A percentile compares a stretch with the other conserved stretches of the same genome.
phyloP scores from a whole-genome alignment of 1,284 basidiomycete genomes.

The Sparassis latifolia region DNA sequence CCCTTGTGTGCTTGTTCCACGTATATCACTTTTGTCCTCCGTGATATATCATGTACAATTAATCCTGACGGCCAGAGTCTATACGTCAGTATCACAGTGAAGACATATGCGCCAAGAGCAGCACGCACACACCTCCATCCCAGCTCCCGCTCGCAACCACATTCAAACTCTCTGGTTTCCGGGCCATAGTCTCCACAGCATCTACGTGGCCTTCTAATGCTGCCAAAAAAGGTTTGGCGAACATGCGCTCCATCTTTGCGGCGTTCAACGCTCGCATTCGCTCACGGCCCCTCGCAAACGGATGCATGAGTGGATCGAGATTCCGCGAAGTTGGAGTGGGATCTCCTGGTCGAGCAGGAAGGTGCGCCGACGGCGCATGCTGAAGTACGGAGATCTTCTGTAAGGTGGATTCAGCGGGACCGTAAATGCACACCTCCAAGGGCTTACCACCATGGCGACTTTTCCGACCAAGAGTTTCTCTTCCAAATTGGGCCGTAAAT shows the following conservation, averaged over 20 bases:
- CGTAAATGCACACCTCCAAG: not conserved
- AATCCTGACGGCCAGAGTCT: conserved; percentile 50
- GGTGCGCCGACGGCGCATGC: conserved; percentile 72
- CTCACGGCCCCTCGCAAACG: conserved; percentile 89
- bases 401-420: not conserved
- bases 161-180: conserved; percentile 73
- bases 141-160: conserved; percentile 92
- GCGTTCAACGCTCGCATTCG: conserved; percentile 93
- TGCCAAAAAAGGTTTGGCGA: conserved; percentile 93
- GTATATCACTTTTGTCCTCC: conserved; percentile 59
- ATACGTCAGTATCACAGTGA: not conserved
- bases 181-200: conserved; percentile 86
- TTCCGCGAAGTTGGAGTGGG: conserved; percentile 88
- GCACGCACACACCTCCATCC: conserved; percentile 74
- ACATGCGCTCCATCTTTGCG: conserved; percentile 94
- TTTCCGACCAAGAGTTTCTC: no score
- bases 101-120: conserved; percentile 1
- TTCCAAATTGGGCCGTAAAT: no score
- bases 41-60: conserved; percentile 82
- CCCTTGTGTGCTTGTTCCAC: conserved; percentile 85
- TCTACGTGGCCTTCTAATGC: conserved; percentile 92
- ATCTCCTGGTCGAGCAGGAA: conserved; percentile 69
- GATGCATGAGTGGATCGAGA: conserved; percentile 90
- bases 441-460: not conserved
- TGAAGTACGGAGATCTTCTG: conserved; percentile 89